Evolutionary conservation across 768 basidiomycete species (phyloP).

Genomic region (Boletus tomentosulus): DNA sequence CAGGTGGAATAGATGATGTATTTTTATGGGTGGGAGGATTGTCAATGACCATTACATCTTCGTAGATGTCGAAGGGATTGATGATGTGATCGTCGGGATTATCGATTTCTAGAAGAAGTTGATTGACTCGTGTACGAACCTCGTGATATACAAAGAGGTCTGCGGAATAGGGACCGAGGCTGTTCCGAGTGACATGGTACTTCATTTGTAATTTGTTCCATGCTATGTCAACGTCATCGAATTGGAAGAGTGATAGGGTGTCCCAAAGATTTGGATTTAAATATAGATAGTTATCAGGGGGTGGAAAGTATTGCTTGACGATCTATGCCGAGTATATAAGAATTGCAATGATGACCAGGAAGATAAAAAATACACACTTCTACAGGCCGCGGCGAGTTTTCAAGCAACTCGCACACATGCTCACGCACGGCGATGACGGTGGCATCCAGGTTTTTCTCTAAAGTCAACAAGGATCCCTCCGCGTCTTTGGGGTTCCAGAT

Average conservation of each 20-base stretch:
- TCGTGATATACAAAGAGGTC: slow-evolving; percentile 68
- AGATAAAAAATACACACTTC: slow-evolving; percentile 45
- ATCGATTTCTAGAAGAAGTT: slow-evolving; percentile 33
- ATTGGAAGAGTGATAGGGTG: slow-evolving; percentile 40
- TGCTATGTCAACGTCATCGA: slow-evolving; percentile 41
- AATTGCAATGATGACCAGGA: not conserved
- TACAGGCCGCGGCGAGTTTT: slow-evolving; percentile 57
- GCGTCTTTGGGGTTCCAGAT: slow-evolving; percentile 78
- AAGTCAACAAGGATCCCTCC: slow-evolving; percentile 50
- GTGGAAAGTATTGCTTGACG: slow-evolving; percentile 51
- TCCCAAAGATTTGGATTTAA: slow-evolving; percentile 54
- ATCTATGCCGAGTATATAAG: slow-evolving; percentile 36
- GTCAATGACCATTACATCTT: slow-evolving; percentile 29
- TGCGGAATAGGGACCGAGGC: slow-evolving; percentile 71
- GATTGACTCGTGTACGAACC: slow-evolving; percentile 46
- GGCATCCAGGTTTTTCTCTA: slow-evolving; percentile 71
- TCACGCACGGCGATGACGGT: slow-evolving; percentile 72
- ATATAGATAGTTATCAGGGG: slow-evolving; percentile 52
- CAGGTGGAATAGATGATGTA: slow-evolving; percentile 31
- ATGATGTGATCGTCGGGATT: slow-evolving; percentile 14
- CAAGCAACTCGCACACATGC: slow-evolving; percentile 59
- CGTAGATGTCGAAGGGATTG: slow-evolving; percentile 15
- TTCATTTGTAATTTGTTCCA: slow-evolving; percentile 60
- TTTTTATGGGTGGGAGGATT: slow-evolving; percentile 11
- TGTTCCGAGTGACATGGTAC: slow-evolving; percentile 55